phyloP scores from a whole-genome alignment of 2,329 filamentous ascomycete species.

The Cadophora gregata region DNA sequence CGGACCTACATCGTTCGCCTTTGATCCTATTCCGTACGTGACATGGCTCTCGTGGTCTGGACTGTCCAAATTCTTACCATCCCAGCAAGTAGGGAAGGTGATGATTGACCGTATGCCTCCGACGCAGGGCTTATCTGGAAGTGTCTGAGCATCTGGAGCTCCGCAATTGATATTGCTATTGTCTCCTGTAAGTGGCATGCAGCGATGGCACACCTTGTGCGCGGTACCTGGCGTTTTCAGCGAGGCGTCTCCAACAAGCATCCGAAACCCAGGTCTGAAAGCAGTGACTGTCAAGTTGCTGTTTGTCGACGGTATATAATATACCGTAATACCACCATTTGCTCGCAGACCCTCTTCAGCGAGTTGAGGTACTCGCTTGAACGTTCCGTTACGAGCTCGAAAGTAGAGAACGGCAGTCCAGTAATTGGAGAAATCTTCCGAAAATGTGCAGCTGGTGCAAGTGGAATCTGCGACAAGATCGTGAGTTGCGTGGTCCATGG shows the following conservation, averaged over 20 bases:
- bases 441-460: constrained; percentile 32
- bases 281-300: constrained; percentile 25
- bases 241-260: constrained; percentile 30
- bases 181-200: constrained; percentile 30
- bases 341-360: constrained; percentile 22
- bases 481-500: constrained; percentile 25
- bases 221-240: constrained; percentile 23
- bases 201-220: constrained; percentile 33
- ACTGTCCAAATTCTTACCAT: constrained; percentile 28
- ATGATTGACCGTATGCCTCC: constrained; percentile 31
- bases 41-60: constrained; percentile 25
- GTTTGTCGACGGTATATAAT: constrained; percentile 25
- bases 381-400: constrained; percentile 31
- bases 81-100: constrained; percentile 32
- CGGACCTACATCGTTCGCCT: constrained; percentile 27
- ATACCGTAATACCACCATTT: constrained; percentile 32
- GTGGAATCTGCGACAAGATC: constrained; percentile 24
- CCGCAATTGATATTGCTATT: constrained; percentile 34
- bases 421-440: constrained; percentile 39
- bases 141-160: constrained; percentile 26
- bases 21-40: constrained; percentile 22
- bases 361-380: constrained; percentile 29
- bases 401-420: constrained; percentile 40
- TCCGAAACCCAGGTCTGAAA: constrained; percentile 28
- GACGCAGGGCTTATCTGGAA: constrained; percentile 24